Evolutionary conservation across 2,329 filamentous ascomycete species (phyloP), one percentile per base, ranked within the genome.

Genomic region (Apiospora aurea): DNA sequence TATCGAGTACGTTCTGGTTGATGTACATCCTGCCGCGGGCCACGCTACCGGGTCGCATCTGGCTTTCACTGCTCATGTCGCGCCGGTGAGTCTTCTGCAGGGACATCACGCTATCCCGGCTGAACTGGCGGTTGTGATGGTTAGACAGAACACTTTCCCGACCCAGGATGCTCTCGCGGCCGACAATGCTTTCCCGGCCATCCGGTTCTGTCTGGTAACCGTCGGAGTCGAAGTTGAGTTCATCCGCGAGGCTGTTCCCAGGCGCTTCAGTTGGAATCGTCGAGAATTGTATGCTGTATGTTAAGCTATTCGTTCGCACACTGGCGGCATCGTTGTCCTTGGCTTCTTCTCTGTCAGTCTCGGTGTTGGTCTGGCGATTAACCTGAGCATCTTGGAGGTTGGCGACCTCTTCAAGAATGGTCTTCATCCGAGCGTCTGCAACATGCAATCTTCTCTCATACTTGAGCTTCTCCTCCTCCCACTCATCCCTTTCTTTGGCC

Each of bases 361-460:
- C 89, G 3, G 83, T 75, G 21, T 81, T 82, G 67, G 79, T 75
- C 34, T 80, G 77, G 34, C 73, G 80, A 74, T 84, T 84, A 69
- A 83, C 74, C 67, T 89, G 87, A 2, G 85, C 85, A 61, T 87
- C 87, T 77, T 95, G 91, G 71, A 90, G 90, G 4, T 89, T 87
- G n/a, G 91, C 91, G 69, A 99, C 89, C 81, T 98, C 96, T 49
- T 96, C 94, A 64, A 99, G 86, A 14, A 99, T 89, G 14, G 90
- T 87, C 80, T 96, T 96, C 71, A 99, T 82, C 49, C 96, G 91
- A 43, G 89, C 93, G 83, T 99, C 96, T 1, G 95, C 93, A n/a
- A 98, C 88, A 80, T 98, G 95, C 18, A 97, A 84, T 76, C 93
- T 94, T 71, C 94, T 91, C 81, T 99, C 96, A 73, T 94, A 88